Conservation (phyloP, 768 basidiomycete genomes). For the Imleria badia region DNA sequence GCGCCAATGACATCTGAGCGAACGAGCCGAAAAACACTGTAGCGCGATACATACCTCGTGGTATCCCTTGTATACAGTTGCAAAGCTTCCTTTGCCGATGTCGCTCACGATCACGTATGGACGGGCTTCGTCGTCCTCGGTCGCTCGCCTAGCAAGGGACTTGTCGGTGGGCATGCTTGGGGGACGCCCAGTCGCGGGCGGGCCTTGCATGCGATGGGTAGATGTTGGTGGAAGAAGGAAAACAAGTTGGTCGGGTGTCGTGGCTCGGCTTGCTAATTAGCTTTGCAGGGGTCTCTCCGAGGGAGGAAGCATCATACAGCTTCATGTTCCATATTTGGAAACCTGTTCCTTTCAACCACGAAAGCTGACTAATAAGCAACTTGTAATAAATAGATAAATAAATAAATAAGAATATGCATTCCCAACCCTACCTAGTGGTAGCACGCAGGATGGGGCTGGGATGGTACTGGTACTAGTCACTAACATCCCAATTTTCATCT, state of each 20-base stretch:
- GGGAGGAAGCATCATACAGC: constrained; percentile 20
- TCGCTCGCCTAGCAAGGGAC: constrained; percentile 22
- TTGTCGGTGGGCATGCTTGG: constrained; percentile 30
- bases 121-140: constrained; percentile 68
- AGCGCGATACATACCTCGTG: constrained; percentile 62
- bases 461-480: no score
- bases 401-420: not conserved
- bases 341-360: constrained; percentile 23
- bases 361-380: constrained; percentile 18
- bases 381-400: not conserved
- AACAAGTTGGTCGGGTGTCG: constrained; percentile 2
- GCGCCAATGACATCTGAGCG: not conserved
- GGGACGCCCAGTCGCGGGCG: constrained; percentile 21
- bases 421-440: no score
- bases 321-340: constrained; percentile 25
- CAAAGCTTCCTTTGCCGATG: constrained; percentile 92
- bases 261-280: constrained; percentile 25
- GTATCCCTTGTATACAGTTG: constrained; percentile 93
- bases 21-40: not conserved
- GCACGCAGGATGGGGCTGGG: no score
- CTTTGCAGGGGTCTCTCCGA: constrained; percentile 24
- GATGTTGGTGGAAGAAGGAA: constrained; percentile 15
- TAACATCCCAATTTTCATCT: not conserved
- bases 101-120: constrained; percentile 77
- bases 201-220: constrained; percentile 17